These are phyloP conservation scores for Aspergillus saccharolyticus DNA, from an alignment of 495 filamentous ascomycete species.

Conservation along the genomic window DNA sequence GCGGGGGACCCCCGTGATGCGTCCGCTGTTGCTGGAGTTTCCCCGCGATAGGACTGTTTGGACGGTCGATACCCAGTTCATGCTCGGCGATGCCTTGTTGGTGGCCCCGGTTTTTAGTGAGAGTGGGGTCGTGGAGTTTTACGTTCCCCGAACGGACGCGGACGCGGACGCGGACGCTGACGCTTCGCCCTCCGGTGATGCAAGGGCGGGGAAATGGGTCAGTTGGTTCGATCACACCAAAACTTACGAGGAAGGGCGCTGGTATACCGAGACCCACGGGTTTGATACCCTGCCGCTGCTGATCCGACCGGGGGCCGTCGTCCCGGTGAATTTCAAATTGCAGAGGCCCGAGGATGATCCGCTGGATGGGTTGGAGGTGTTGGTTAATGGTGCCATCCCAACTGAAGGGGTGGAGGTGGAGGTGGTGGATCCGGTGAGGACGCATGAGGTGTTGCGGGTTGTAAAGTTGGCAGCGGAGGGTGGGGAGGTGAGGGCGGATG, in stretches of 20 bases:
- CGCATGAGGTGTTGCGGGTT: conserved; percentile 28
- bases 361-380: conserved; percentile 32
- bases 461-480: conserved; percentile 12
- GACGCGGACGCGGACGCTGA: conserved; percentile 36
- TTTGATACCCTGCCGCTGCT: conserved; percentile 40
- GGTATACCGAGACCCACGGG: conserved; percentile 42
- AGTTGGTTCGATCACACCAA: conserved; percentile 41
- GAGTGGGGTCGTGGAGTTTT: conserved; percentile 55
- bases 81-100: conserved; percentile 55
- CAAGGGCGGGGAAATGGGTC: conserved; percentile 46
- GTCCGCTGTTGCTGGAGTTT: conserved; percentile 62
- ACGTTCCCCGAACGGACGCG: conserved; percentile 41
- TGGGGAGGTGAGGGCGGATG: conserved; percentile 11
- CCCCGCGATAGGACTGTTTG: conserved; percentile 58
- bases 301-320: conserved; percentile 36
- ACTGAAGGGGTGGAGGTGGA: conserved; percentile 24
- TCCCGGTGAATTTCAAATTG: conserved; percentile 29
- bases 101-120: conserved; percentile 60
- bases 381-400: conserved; percentile 38
- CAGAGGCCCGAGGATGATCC: conserved; percentile 33
- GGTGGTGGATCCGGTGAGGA: conserved; percentile 31
- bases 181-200: no score
- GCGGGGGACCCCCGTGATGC: conserved; percentile 49
- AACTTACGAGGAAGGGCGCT: conserved; percentile 34
- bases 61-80: conserved; percentile 62